Percentiles rank a stretch among this genome's conserved stretches.
phyloP scores from a whole-genome alignment of 176 grass and related monocot species.

The Phoenix dactylifera region DNA sequence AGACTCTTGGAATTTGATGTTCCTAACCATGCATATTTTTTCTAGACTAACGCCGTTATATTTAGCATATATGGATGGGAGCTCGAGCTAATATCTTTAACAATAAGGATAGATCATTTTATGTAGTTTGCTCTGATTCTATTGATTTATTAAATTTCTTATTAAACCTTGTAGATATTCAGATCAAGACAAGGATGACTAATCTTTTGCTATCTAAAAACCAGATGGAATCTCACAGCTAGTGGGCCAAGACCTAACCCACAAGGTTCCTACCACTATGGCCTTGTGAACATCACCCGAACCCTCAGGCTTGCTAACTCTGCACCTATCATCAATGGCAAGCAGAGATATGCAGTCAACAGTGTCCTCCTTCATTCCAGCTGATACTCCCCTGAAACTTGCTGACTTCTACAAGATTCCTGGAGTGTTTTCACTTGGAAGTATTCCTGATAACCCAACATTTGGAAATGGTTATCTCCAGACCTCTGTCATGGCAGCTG shows the following conservation, averaged over 20 bases:
- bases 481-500: conserved; percentile 69
- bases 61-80: too few species aligned
- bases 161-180: too few species aligned
- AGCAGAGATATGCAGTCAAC: conserved; percentile 84
- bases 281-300: conserved; percentile 31
- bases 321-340: conserved; percentile 49
- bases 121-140: too few species aligned
- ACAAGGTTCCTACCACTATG: conserved; percentile 94
- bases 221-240: conserved; percentile 87
- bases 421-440: conserved; percentile 55
- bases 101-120: too few species aligned
- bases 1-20: background rate
- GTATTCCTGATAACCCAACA: conserved; percentile 41
- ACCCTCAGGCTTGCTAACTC: conserved; percentile 81
- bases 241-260: conserved; percentile 85
- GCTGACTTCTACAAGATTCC: conserved; percentile 91
- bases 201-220: background rate
- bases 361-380: conserved; percentile 41
- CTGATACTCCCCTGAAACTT: conserved; percentile 80
- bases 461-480: conserved; percentile 34
- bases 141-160: too few species aligned
- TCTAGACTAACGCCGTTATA: too few species aligned
- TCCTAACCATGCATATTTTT: too few species aligned
- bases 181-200: too few species aligned
- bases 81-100: too few species aligned